Evolutionary conservation across 192 early-diverging fungal species (phyloP).

Genomic region (Mortierella antarctica): DNA sequence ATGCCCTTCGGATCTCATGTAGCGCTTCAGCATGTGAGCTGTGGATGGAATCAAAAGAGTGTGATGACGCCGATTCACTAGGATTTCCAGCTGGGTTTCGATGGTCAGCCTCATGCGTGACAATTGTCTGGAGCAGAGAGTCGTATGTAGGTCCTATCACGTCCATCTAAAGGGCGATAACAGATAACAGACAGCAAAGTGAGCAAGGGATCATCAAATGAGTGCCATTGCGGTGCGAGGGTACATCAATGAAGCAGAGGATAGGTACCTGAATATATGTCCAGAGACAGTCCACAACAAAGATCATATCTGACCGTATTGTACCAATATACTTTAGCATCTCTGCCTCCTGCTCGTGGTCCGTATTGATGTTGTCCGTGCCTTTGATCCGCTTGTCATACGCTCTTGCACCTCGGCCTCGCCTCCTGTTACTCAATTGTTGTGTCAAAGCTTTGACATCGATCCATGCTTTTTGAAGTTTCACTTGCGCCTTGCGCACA

Average conservation of each 20-base stretch:
- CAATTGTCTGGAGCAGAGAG: slow-evolving; percentile 36
- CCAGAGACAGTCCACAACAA: slow-evolving; percentile 79
- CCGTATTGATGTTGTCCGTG: slow-evolving; percentile 10
- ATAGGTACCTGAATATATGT: slow-evolving; percentile 72
- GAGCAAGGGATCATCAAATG: not conserved
- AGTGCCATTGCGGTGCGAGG: not conserved
- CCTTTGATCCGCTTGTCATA: slow-evolving; percentile 8
- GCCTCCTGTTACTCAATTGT: slow-evolving; percentile 19
- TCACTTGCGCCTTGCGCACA: slow-evolving; percentile 66
- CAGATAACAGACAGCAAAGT: not conserved
- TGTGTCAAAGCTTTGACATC: slow-evolving; percentile 57
- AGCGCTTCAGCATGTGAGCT: slow-evolving; percentile 37
- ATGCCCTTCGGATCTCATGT: slow-evolving; percentile 43
- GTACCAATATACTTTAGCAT: slow-evolving; percentile 60
- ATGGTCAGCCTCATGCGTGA: slow-evolving; percentile 11
- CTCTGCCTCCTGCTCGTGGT: slow-evolving; percentile 19
- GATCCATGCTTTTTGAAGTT: slow-evolving; percentile 57
- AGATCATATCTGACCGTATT: slow-evolving; percentile 69
- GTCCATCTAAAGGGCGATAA: slow-evolving; percentile 40
- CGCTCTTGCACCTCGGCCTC: slow-evolving; percentile 8
- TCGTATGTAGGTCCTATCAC: slow-evolving; percentile 55
- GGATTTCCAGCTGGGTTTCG: not conserved
- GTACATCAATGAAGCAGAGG: not conserved
- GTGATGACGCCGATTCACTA: not conserved
- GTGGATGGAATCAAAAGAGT: slow-evolving; percentile 41